These are phyloP conservation scores for Breynia disticha DNA, from an alignment of 441 rosid species.

Conservation along the genomic window DNA sequence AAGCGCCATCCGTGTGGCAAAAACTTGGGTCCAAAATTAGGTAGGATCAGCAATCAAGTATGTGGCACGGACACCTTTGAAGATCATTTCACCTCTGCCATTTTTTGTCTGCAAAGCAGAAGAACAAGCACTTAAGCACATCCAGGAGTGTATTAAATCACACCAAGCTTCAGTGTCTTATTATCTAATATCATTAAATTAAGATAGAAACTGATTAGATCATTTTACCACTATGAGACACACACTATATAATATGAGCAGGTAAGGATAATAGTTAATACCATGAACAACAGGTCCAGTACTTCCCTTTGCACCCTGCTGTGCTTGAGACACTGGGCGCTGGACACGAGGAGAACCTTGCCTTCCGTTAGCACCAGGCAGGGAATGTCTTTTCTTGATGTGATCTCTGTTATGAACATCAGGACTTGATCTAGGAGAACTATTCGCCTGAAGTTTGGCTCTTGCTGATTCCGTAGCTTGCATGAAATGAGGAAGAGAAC, in stretches of 20 bases:
- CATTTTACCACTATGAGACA: not conserved
- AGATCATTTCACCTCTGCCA: slow-evolving; percentile 69
- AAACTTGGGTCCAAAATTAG: not conserved
- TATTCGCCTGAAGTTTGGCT: slow-evolving; percentile 71
- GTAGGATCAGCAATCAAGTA: slow-evolving; percentile 8
- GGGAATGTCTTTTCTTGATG: slow-evolving; percentile 78
- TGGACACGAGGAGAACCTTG: slow-evolving; percentile 81
- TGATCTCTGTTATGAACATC: slow-evolving; percentile 75
- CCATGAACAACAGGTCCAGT: slow-evolving; percentile 26
- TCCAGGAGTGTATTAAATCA: no score
- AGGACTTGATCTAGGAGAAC: slow-evolving; percentile 92
- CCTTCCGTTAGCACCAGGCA: slow-evolving; percentile 78
- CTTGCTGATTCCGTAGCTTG: slow-evolving; percentile 89
- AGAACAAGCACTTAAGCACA: slow-evolving; percentile 12
- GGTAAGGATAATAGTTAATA: slow-evolving; percentile 18
- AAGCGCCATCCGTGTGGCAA: no score
- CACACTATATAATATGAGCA: not conserved
- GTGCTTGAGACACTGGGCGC: slow-evolving; percentile 53
- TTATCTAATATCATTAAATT: no score
- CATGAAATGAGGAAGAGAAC: slow-evolving; percentile 82
- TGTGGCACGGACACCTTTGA: no score
- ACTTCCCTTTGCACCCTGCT: slow-evolving; percentile 55
- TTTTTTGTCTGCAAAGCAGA: slow-evolving; percentile 47
- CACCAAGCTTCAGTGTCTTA: no score
- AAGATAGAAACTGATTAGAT: no score